Conservation (phyloP, 1,284 basidiomycete species). For the Fomes fomentarius region DNA sequence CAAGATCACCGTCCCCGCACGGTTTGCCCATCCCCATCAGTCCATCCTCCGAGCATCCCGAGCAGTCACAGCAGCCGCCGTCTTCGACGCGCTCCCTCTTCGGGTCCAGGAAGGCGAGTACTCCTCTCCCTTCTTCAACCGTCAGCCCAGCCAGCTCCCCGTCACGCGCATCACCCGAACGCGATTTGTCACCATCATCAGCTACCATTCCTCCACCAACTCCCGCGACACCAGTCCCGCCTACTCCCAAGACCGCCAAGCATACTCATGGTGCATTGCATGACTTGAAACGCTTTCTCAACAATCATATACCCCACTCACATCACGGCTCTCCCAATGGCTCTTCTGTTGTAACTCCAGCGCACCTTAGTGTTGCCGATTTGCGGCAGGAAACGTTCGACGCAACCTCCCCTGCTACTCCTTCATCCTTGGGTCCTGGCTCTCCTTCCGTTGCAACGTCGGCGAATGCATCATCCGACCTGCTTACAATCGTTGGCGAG, state of each 20-base stretch:
- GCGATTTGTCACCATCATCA: conserved; percentile 18
- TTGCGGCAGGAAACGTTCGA: conserved; percentile 37
- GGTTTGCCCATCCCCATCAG: conserved; percentile 16
- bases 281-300: conserved; percentile 91
- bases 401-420: conserved; percentile 31
- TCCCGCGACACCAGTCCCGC: conserved; percentile 16
- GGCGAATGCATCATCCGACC: conserved; percentile 17
- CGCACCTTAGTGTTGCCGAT: conserved; percentile 37
- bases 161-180: conserved; percentile 27
- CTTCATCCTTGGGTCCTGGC: conserved; percentile 20
- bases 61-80: conserved; percentile 9
- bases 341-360: conserved; percentile 37
- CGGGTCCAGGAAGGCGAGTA: conserved; percentile 26
- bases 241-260: conserved; percentile 30
- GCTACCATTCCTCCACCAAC: conserved; percentile 13
- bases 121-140: conserved; percentile 21
- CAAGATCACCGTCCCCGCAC: conserved; percentile 30
- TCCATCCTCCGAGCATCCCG: conserved; percentile 15
- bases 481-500: conserved; percentile 18
- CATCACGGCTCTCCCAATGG: conserved; percentile 26
- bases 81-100: conserved; percentile 28
- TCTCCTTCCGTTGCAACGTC: conserved; percentile 26
- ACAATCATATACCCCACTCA: conserved; percentile 79
- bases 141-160: conserved; percentile 27
- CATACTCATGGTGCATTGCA: conserved; percentile 72